Evolutionary conservation across 352 stramenopile genomes (phyloP).

Genomic region (Phytopythium chamaehyphon): DNA sequence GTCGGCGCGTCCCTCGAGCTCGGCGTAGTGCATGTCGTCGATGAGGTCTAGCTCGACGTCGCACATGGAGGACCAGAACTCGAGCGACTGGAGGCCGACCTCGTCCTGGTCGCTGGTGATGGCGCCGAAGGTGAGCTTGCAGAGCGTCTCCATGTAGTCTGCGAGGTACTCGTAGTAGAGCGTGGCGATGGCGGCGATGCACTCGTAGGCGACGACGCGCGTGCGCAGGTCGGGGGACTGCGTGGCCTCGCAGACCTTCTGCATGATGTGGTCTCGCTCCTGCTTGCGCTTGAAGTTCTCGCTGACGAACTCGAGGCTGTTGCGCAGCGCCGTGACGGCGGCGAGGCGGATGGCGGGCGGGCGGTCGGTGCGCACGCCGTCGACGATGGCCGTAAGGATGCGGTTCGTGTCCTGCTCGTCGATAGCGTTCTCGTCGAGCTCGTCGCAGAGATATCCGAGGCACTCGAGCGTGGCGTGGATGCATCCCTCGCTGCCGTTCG

Average conservation of each 20-base stretch:
- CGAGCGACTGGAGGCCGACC: constrained; percentile 94
- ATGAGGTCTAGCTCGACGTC: constrained; percentile 94
- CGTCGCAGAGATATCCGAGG: constrained; percentile 82
- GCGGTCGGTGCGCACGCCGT: constrained; percentile 90
- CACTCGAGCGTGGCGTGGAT: constrained; percentile 90
- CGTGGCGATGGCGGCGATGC: constrained; percentile 91
- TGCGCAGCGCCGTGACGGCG: constrained; percentile 90
- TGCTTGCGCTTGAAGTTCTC: constrained; percentile 96
- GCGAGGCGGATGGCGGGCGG: constrained; percentile 89
- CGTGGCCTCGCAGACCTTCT: constrained; percentile 95
- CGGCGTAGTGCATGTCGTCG: constrained; percentile 88
- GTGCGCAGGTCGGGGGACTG: constrained; percentile 85
- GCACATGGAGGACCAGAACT: constrained; percentile 98
- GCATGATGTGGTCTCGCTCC: constrained; percentile 96
- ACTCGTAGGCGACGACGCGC: constrained; percentile 93
- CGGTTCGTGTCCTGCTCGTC: constrained; percentile 90
- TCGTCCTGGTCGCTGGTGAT: constrained; percentile 91
- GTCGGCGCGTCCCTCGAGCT: constrained; percentile 45
- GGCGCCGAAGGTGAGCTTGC: constrained; percentile 92
- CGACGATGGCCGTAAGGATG: constrained; percentile 96
- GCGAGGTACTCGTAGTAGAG: constrained; percentile 97
- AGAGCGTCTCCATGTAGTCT: constrained; percentile 96
- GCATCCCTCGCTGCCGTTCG: constrained; percentile 69
- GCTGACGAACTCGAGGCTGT: constrained; percentile 94
- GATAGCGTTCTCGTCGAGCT: constrained; percentile 67